Evolutionary conservation across 768 basidiomycete genomes (phyloP), one percentile per base, ranked within the genome.

Genomic region (Coprinellus aureogranulatus): DNA sequence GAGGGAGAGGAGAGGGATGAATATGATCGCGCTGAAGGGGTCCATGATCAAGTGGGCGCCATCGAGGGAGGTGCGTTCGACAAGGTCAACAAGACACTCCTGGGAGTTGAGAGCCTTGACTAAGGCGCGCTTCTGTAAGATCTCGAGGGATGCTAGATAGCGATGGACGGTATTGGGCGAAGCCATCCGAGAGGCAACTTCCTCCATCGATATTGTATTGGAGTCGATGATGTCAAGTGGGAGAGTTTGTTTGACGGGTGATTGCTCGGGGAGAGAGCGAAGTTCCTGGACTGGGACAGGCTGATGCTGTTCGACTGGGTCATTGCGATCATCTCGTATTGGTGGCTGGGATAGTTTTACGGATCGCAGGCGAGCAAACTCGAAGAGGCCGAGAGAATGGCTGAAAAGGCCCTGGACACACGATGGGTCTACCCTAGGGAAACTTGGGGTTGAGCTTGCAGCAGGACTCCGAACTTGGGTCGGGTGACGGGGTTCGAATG

Each of bases 1-100:
- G 6, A 90, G 74, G 8, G 72, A 65, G 31, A 77, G 71, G 9
- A 81, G 66, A 25, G 77, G 75, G 23, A 76, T 58, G 61, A 86
- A 81, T 27, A 88, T 62, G 23, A 89, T 69, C 3, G 84, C 82
- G 55, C 81, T 78, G 58, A 84, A 77, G 1, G 81, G 78, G 67
- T 90, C 88, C 20, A 90, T 61, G 58, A 91, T 81, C 28, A 93
- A 72, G 65, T 92, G 87, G 10, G 77, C 80, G 27, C 82, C 86
- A 51, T 70, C 76, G 2, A 91, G 77, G 50, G 71, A 68, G 12
- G 82, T 80, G 31, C 90, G 82, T 65, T 92, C 91, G 2, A 86
- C 77, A 12, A 92, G 77, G 27, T 81, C 77, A 23, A 90, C 72
- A 11, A 70, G 69, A 59, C 79, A 83, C 12, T 71, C 64, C 14